Conservation (phyloP, 73 alveolate genomes). For the Paramecium bursaria region DNA sequence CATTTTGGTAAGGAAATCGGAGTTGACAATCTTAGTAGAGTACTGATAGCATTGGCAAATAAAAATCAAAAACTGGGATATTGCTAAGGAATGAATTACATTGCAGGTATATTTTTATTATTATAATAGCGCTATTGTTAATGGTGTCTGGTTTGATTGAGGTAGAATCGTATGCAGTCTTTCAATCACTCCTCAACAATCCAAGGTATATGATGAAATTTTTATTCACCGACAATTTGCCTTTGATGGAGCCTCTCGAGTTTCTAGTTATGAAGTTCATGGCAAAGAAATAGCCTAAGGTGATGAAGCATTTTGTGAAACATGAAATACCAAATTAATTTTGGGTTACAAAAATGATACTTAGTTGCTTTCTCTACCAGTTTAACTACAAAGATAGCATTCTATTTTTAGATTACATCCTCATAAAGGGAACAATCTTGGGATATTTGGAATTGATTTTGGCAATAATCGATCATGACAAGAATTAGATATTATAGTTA, state of each 20-base stretch:
- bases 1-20: background rate
- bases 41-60: background rate
- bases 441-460: slow-evolving; percentile 13
- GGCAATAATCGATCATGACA: too few relatives aligned
- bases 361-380: slow-evolving; percentile 25
- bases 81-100: slow-evolving; percentile 53
- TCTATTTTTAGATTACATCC: slow-evolving; percentile 28
- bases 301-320: background rate
- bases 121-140: slow-evolving; percentile 9
- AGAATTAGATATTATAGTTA: too few relatives aligned
- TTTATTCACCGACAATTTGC: background rate
- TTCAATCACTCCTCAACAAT: background rate
- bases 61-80: slow-evolving; percentile 26
- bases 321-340: background rate
- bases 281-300: background rate
- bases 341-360: slow-evolving; percentile 29
- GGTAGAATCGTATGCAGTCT: background rate
- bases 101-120: slow-evolving; percentile 11
- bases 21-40: background rate
- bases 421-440: slow-evolving; percentile 13
- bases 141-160: slow-evolving; percentile 18
- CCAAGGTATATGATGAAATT: slow-evolving; percentile 26
- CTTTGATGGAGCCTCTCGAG: background rate
- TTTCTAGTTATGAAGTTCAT: background rate
- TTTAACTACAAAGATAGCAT: slow-evolving; percentile 13